Evolutionary conservation across 495 filamentous ascomycete genomes (phyloP).

Genomic region (Penicillium dipodomyicola): DNA sequence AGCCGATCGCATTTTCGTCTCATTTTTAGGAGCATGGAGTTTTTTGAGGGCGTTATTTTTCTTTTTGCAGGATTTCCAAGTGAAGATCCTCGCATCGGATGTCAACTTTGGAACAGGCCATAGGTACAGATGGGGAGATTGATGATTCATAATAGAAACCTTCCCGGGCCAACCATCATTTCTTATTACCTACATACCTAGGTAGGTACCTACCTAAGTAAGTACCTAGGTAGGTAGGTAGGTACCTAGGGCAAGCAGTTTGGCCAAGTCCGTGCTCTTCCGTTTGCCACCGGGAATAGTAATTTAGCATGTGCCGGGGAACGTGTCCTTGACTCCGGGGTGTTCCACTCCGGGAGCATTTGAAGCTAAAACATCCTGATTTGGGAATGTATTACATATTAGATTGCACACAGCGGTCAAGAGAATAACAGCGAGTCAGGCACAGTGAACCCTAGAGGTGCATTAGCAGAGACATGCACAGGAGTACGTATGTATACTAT

Average conservation of each 20-base stretch:
- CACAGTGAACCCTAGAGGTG: too few relatives aligned
- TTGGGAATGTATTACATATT: background rate
- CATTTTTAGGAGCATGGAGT: constrained; percentile 22
- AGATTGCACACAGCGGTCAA: constrained; percentile 1
- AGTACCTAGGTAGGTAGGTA: too few relatives aligned
- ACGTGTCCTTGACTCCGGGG: constrained; percentile 7
- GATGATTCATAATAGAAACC: constrained; percentile 10
- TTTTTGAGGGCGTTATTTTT: constrained; percentile 14
- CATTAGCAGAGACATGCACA: too few relatives aligned
- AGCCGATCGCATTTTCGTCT: constrained; percentile 1
- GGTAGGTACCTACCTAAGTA: too few relatives aligned
- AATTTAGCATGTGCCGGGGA: constrained; percentile 22
- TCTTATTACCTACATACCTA: background rate
- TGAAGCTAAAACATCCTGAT: background rate
- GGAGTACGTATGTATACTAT: background rate
- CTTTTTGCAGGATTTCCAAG: background rate
- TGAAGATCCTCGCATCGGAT: background rate
- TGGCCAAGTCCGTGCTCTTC: constrained; percentile 8
- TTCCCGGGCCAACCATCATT: constrained; percentile 9
- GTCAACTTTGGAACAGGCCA: background rate
- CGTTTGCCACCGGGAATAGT: constrained; percentile 17
- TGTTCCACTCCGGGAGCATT: constrained; percentile 6
- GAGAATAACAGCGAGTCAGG: background rate
- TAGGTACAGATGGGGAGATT: constrained; percentile 1
- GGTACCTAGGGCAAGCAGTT: background rate